Evolutionary conservation across 2,329 filamentous ascomycete species (phyloP).

Genomic region (Neofusicoccum umdonicola): DNA sequence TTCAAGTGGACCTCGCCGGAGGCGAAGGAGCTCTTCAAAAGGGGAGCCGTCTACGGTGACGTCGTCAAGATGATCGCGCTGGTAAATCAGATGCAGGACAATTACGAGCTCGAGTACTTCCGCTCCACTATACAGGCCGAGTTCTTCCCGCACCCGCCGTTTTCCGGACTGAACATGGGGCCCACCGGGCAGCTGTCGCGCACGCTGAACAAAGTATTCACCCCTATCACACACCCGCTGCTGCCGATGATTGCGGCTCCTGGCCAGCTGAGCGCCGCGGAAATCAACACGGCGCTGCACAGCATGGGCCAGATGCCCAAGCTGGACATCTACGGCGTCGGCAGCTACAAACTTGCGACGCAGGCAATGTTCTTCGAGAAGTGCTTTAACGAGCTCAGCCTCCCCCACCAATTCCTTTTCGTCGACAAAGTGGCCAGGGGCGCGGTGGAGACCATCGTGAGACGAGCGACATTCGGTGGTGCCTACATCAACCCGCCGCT

Average conservation of each 20-base stretch:
- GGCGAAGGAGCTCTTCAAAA: conserved; percentile 68
- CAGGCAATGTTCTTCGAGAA: conserved; percentile 83
- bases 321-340: conserved; percentile 77
- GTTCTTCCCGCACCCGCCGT: conserved; percentile 64
- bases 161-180: conserved; percentile 86
- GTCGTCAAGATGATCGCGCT: conserved; percentile 91
- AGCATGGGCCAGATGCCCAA: conserved; percentile 78
- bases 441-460: conserved; percentile 61
- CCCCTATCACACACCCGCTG: conserved; percentile 81
- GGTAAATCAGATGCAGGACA: conserved; percentile 77
- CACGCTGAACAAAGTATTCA: conserved; percentile 81
- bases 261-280: conserved; percentile 79
- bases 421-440: conserved; percentile 62
- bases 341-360: conserved; percentile 58
- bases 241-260: conserved; percentile 81
- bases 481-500: conserved; percentile 77
- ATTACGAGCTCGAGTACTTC: conserved; percentile 89
- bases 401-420: conserved; percentile 77
- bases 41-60: conserved; percentile 72
- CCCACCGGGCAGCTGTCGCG: conserved; percentile 81
- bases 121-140: conserved; percentile 70
- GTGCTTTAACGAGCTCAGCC: conserved; percentile 61
- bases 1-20: conserved; percentile 79
- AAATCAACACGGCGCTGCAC: conserved; percentile 77
- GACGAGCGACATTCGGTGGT: conserved; percentile 74